Evolutionary conservation across 129 eudicot genomes (phyloP).

Genomic region (Silybum marianum): DNA sequence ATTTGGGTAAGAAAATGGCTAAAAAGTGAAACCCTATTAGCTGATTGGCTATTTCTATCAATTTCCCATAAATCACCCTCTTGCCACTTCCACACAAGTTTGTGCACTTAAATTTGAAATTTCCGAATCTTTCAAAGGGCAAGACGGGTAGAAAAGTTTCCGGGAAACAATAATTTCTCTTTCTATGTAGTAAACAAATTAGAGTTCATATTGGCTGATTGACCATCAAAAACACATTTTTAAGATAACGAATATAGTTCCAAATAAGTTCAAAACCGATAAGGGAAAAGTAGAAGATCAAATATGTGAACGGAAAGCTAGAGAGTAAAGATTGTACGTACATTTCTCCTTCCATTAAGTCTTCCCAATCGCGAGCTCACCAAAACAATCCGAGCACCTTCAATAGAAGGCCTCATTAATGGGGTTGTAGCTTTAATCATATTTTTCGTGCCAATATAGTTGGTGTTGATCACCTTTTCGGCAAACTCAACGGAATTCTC

Average conservation of each 20-base stretch:
- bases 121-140: no score
- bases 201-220: not conserved
- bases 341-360: slow-evolving; percentile 87
- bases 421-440: slow-evolving; percentile 73
- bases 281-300: not conserved
- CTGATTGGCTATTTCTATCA: no score
- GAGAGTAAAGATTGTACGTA: slow-evolving; percentile 36
- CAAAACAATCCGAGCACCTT: slow-evolving; percentile 86
- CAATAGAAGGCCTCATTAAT: slow-evolving; percentile 70
- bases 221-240: not conserved
- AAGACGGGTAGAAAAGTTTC: no score
- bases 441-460: slow-evolving; percentile 81
- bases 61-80: no score
- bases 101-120: no score
- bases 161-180: no score
- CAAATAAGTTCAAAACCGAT: not conserved
- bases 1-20: no score
- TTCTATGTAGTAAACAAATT: not conserved
- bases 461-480: slow-evolving; percentile 70
- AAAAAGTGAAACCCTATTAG: no score
- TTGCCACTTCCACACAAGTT: no score
- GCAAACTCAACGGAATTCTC: slow-evolving; percentile 82
- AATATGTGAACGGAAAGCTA: not conserved
- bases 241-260: not conserved
- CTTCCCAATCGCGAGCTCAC: slow-evolving; percentile 90